Percentiles rank a stretch among this genome's conserved stretches.
Evolutionary conservation across 2,329 filamentous ascomycete species (phyloP).

Genomic region (Stachybotrys elegans): DNA sequence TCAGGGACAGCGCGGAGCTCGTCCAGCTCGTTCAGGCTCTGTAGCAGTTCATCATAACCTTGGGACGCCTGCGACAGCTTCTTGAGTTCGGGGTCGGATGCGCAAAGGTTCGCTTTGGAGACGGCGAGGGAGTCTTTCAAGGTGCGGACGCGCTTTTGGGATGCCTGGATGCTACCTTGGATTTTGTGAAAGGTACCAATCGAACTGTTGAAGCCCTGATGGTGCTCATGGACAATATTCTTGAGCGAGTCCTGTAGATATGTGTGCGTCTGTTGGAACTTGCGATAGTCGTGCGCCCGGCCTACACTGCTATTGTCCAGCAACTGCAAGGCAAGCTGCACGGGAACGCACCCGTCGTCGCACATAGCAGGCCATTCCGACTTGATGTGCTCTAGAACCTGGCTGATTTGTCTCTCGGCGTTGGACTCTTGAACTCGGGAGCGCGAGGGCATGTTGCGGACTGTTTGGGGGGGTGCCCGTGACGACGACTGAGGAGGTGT

Average conservation of each 20-base stretch:
- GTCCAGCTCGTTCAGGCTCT: slow-evolving; percentile 77
- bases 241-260: slow-evolving; percentile 92
- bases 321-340: slow-evolving; percentile 90
- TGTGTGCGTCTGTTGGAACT: slow-evolving; percentile 77
- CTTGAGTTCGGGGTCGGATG: slow-evolving; percentile 85
- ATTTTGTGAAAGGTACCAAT: slow-evolving; percentile 99
- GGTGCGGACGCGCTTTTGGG: slow-evolving; percentile 76
- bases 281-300: slow-evolving; percentile 78
- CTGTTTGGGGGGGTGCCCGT: slow-evolving; percentile 22
- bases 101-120: slow-evolving; percentile 76
- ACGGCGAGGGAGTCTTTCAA: slow-evolving; percentile 79
- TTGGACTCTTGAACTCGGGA: slow-evolving; percentile 37
- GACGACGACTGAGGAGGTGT: slow-evolving; percentile 27
- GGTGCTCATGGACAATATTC: slow-evolving; percentile 94
- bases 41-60: slow-evolving; percentile 84
- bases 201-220: slow-evolving; percentile 98
- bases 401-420: slow-evolving; percentile 51
- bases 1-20: slow-evolving; percentile 86
- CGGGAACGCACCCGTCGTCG: slow-evolving; percentile 80
- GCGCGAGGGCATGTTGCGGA: slow-evolving; percentile 29
- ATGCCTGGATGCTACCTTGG: slow-evolving; percentile 83
- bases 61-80: slow-evolving; percentile 84
- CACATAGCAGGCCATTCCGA: slow-evolving; percentile 91
- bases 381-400: slow-evolving; percentile 77
- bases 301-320: slow-evolving; percentile 93